Evolutionary conservation across 305 asterid genomes (phyloP), one percentile per base, ranked within the genome.

Genomic region (Plantago coronopus): DNA sequence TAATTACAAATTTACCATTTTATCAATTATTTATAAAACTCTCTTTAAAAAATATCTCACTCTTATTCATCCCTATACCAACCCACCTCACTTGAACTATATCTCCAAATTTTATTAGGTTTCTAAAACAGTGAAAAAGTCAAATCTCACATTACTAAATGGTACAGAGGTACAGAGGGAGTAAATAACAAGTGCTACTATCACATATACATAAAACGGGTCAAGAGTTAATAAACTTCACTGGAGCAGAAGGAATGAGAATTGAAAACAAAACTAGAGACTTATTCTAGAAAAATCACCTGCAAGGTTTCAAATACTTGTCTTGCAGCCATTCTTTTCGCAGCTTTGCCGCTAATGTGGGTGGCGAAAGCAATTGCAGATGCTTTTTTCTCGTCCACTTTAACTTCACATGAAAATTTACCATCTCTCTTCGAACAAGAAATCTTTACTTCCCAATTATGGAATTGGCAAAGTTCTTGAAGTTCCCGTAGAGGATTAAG

Each of bases 381-480:
- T 53, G 76, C 72, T 14, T 48, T 63, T 54, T 63, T 56, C 66
- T 72, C 86, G 19, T 48, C 68, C 59, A 84, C 96, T 79, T 74
- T 69, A 58, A 77, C 93, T 71, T 69, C 82, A 61, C 78, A 85
- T 15, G 47, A 40, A 72, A 59, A 83, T 20, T 69, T 77, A 22
- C 84, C 78, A 25, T 79, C 85, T 69, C 63, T 81, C 81, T 75
- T 84, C 14, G 61, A 45, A 4, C 74, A 20, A 61, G 77, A 63
- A 72, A 74, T 77, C 57, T 79, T 61, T 64, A 82, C 46, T 47
- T 78, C 74, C 86, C 83, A 83, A 67, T 75, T 64, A 66, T 71
- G 69, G 69, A 76, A 77, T 73, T 94, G 97, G 73, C 95, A 85
- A 69, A 94, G 90, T 75, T 89, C 99, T 29, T 34, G 59, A 69